Conservation (phyloP, 495 filamentous ascomycete species). For the Penicillium flavigenum region DNA sequence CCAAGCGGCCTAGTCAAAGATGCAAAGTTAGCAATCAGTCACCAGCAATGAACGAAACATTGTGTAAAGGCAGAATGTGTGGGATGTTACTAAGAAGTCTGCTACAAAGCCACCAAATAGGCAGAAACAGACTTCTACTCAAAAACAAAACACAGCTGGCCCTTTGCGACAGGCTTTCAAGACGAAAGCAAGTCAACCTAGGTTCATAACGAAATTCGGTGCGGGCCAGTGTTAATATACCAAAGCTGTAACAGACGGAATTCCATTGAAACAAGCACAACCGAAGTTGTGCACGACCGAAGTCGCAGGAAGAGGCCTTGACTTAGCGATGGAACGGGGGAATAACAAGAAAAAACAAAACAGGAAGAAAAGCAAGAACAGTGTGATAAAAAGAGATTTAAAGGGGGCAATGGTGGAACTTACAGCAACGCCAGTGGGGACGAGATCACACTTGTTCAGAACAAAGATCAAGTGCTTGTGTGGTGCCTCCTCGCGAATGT, state of each 20-base stretch:
- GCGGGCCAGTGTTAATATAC: constrained; percentile 81
- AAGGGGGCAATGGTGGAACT: constrained; percentile 47
- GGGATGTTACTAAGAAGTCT: constrained; percentile 98
- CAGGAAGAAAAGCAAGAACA: constrained; percentile 13
- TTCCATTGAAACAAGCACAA: constrained; percentile 58
- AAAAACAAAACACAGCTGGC: constrained; percentile 69
- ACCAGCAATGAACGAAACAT: constrained; percentile 23
- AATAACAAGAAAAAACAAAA: constrained; percentile 21
- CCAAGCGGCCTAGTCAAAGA: constrained; percentile 70
- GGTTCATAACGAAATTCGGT: constrained; percentile 59
- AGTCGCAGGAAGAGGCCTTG: constrained; percentile 77
- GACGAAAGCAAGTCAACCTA: constrained; percentile 75
- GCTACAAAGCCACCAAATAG: constrained; percentile 55
- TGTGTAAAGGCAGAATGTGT: constrained; percentile 63
- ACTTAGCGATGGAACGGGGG: constrained; percentile 77
- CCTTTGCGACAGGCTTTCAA: constrained; percentile 64
- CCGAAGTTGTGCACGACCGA: constrained; percentile 27
- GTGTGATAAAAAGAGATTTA: constrained; percentile 16
- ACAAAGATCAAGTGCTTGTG: constrained; percentile 95
- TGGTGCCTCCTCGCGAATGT: constrained; percentile 85
- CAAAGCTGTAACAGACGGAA: constrained; percentile 97
- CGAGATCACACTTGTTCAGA: constrained; percentile 92
- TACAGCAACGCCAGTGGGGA: constrained; percentile 93
- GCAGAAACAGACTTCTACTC: constrained; percentile 77
- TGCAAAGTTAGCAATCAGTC: constrained; percentile 42